phyloP scores from a whole-genome alignment of 208 protist species.

The Balamuthia mandrillaris region DNA sequence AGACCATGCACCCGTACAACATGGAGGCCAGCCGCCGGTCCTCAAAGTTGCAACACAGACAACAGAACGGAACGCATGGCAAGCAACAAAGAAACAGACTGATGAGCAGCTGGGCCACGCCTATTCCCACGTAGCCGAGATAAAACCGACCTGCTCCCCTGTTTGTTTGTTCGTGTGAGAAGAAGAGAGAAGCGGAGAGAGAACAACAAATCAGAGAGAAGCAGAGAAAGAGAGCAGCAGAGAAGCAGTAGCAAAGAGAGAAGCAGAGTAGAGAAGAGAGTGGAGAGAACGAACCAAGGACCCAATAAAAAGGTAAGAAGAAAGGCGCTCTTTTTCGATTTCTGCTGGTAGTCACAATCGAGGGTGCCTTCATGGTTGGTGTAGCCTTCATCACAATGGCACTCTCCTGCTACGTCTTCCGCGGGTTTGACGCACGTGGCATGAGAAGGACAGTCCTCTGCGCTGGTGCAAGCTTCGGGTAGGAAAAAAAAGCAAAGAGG shows the following conservation, averaged over 20 bases:
- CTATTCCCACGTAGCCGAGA: neutral
- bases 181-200: neutral
- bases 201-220: neutral
- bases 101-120: slow-evolving; percentile 3
- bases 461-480: no score
- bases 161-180: neutral
- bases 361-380: no score
- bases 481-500: no score
- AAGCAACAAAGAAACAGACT: neutral
- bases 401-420: no score
- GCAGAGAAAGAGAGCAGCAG: neutral
- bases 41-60: neutral
- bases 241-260: neutral
- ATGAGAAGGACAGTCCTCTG: no score
- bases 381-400: no score
- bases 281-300: neutral
- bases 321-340: slow-evolving; percentile 19
- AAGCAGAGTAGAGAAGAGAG: neutral
- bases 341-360: neutral
- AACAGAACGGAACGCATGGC: neutral
- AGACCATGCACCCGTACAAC: neutral
- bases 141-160: slow-evolving; percentile 6
- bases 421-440: no score
- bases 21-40: neutral
- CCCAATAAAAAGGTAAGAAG: slow-evolving; percentile 15